Evolutionary conservation across 192 early-diverging fungal genomes (phyloP).

Genomic region (Linnemannia exigua): DNA sequence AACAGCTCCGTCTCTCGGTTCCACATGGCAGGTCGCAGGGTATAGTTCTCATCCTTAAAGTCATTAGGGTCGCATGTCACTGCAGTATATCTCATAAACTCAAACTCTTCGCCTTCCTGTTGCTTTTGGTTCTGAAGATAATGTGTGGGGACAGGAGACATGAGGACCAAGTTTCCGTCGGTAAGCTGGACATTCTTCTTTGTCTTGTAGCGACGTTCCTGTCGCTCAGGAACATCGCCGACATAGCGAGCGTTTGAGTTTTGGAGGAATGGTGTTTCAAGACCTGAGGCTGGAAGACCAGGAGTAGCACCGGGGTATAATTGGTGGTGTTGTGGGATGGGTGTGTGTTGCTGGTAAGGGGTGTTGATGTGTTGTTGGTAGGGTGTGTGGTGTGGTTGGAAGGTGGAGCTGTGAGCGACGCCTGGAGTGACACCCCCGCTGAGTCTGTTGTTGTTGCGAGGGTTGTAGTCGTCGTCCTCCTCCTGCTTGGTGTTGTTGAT

Average conservation of each 20-base stretch:
- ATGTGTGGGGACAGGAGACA: constrained; percentile 74
- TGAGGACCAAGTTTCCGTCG: constrained; percentile 78
- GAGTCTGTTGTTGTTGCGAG: background rate
- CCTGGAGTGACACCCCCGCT: background rate
- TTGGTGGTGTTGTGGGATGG: background rate
- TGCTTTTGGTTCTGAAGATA: constrained; percentile 67
- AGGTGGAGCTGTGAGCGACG: background rate
- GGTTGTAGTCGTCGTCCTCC: constrained; percentile 7
- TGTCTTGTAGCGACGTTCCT: constrained; percentile 65
- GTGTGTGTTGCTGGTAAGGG: background rate
- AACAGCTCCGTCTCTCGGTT: constrained; percentile 75
- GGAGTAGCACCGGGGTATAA: constrained; percentile 5
- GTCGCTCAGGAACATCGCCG: constrained; percentile 58
- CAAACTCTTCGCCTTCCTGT: constrained; percentile 73
- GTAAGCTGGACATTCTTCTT: constrained; percentile 70
- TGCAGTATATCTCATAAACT: constrained; percentile 82
- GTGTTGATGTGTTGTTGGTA: background rate
- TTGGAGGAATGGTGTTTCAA: constrained; percentile 35
- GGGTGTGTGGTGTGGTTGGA: constrained; percentile 4
- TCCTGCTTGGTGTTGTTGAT: constrained; percentile 9
- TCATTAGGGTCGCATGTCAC: constrained; percentile 77
- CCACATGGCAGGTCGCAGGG: constrained; percentile 67
- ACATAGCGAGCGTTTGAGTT: constrained; percentile 32
- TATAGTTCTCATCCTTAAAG: constrained; percentile 71
- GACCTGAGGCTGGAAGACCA: background rate